Percentiles rank a stretch among this genome's conserved stretches.
phyloP scores from a whole-genome alignment of 2,329 filamentous ascomycete species.

The Aureobasidium melanogenum region DNA sequence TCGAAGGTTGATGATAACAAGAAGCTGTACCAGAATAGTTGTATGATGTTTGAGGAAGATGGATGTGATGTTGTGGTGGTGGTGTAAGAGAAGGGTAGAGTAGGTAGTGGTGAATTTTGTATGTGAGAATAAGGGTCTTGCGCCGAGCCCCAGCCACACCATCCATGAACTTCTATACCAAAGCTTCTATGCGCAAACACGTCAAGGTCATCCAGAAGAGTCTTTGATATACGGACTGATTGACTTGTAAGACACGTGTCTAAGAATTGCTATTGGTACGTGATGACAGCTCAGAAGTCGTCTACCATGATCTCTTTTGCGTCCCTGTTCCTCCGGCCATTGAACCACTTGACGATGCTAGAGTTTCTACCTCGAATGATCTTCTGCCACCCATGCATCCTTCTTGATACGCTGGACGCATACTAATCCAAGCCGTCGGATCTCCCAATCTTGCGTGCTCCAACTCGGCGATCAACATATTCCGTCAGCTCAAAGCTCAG shows the following conservation, averaged over 20 bases:
- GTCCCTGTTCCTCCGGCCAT: too few relatives aligned
- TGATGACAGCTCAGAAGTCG: background rate
- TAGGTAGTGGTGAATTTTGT: background rate
- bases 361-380: too few relatives aligned
- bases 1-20: background rate
- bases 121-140: background rate
- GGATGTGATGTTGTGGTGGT: background rate
- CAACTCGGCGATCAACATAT: too few relatives aligned
- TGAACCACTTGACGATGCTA: too few relatives aligned
- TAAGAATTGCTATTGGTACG: background rate
- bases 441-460: too few relatives aligned
- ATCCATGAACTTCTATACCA: background rate
- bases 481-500: too few relatives aligned
- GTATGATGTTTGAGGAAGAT: background rate
- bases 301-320: background rate
- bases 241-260: background rate
- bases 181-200: background rate
- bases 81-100: background rate
- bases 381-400: too few relatives aligned
- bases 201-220: too few relatives aligned
- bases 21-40: background rate
- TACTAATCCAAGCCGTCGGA: too few relatives aligned
- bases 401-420: too few relatives aligned
- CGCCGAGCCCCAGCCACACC: background rate
- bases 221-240: too few relatives aligned